Percentiles rank a stretch among this genome's conserved stretches.
Evolutionary conservation across 495 filamentous ascomycete genomes (phyloP).

Genomic region (Cairneyella variabilis): DNA sequence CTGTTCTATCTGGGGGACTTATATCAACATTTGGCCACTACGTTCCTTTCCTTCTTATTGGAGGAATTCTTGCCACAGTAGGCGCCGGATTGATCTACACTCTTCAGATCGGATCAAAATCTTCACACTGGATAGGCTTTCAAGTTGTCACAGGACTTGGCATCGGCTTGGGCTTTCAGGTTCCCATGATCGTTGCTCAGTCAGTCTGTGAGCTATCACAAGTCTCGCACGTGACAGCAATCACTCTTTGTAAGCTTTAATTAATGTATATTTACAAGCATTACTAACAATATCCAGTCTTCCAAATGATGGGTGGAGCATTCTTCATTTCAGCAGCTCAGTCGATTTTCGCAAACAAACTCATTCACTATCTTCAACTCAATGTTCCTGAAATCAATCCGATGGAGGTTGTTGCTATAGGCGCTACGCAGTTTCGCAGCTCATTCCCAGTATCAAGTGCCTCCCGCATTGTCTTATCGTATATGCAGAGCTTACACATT

Average conservation of each 20-base stretch:
- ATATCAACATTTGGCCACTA: conserved; percentile 67
- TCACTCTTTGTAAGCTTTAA: conserved; percentile 29
- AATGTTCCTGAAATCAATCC: conserved; percentile 40
- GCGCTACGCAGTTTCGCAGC: conserved; percentile 35
- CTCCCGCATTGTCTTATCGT: neutral
- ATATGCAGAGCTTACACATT: neutral
- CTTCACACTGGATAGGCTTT: conserved; percentile 10
- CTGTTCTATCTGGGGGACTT: conserved; percentile 43
- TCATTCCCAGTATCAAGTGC: neutral
- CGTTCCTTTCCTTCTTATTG: neutral
- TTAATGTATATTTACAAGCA: neutral
- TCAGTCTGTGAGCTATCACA: neutral
- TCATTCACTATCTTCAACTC: conserved; percentile 31
- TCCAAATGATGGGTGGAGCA: conserved; percentile 42
- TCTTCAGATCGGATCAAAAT: conserved; percentile 5
- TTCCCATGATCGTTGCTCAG: conserved; percentile 6
- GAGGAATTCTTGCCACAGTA: conserved; percentile 20
- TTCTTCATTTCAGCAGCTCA: conserved; percentile 41
- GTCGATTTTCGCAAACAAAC: conserved; percentile 38
- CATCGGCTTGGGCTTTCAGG: conserved; percentile 6
- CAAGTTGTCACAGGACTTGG: conserved; percentile 10
- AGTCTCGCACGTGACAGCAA: neutral
- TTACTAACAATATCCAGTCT: neutral
- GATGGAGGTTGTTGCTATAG: conserved; percentile 35
- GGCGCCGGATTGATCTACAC: conserved; percentile 31